Evolutionary conservation across 2,329 filamentous ascomycete species (phyloP).

Genomic region (Teratosphaeria epicoccoides): DNA sequence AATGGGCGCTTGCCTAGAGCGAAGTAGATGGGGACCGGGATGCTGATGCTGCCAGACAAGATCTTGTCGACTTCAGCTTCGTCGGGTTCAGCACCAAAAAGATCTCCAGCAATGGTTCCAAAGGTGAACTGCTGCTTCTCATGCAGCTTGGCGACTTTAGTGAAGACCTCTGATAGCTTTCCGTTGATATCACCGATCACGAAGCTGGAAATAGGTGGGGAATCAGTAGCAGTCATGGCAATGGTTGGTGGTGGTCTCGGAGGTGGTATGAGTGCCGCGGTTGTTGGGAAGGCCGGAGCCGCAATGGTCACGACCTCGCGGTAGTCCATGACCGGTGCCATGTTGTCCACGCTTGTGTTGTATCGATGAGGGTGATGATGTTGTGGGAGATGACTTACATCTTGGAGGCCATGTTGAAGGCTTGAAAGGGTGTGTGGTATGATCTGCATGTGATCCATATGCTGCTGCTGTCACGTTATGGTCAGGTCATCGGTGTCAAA

Average conservation of each 20-base stretch:
- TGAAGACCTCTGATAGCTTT: constrained; percentile 62
- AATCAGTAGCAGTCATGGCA: background rate
- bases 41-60: constrained; percentile 57
- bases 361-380: background rate
- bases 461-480: background rate
- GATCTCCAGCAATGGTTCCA: constrained; percentile 71
- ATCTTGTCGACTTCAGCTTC: constrained; percentile 38
- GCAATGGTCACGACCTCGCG: background rate
- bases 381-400: constrained; percentile 33
- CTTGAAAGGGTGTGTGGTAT: background rate
- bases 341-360: background rate
- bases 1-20: constrained; percentile 65
- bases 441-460: background rate
- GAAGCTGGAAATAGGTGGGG: constrained; percentile 41
- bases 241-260: constrained; percentile 3
- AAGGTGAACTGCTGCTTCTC: constrained; percentile 81
- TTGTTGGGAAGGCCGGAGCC: background rate
- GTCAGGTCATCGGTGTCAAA: background rate
- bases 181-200: constrained; percentile 78
- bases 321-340: background rate
- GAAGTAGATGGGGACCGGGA: constrained; percentile 85
- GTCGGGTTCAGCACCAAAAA: constrained; percentile 58
- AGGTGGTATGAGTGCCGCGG: background rate
- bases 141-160: constrained; percentile 70
- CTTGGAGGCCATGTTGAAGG: constrained; percentile 40